These are phyloP conservation scores for Acarospora socialis DNA, from an alignment of 2,329 filamentous ascomycete species.

Conservation along the genomic window DNA sequence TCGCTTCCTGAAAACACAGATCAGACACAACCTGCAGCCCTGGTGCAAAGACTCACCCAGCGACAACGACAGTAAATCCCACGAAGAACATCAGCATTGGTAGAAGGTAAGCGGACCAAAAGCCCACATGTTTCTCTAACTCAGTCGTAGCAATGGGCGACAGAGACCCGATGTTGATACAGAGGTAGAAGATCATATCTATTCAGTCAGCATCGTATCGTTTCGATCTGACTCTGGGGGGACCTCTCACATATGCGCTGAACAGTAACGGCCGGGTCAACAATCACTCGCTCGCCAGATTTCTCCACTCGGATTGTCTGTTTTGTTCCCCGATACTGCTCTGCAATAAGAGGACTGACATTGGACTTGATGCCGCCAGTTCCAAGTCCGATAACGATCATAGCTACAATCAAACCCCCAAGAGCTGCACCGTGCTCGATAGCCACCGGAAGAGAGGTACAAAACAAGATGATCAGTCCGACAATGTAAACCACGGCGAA, in stretches of 20 bases:
- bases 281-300: conserved; percentile 43
- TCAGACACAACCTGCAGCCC: no score
- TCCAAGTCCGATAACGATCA: conserved; percentile 50
- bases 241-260: conserved; percentile 40
- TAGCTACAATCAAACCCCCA: conserved; percentile 40
- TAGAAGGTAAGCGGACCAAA: conserved; percentile 50
- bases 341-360: conserved; percentile 33
- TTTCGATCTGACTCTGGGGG: conserved; percentile 25
- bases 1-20: no score
- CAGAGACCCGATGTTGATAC: conserved; percentile 60
- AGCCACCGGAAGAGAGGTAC: conserved; percentile 39
- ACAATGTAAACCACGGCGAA: conserved; percentile 45
- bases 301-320: conserved; percentile 30
- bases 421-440: conserved; percentile 37
- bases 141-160: conserved; percentile 52
- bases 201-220: conserved; percentile 16
- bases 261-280: conserved; percentile 52
- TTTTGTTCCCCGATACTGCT: conserved; percentile 45
- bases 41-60: no score
- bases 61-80: conserved; percentile 41
- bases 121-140: conserved; percentile 53
- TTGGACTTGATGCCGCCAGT: conserved; percentile 60
- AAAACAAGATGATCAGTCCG: conserved; percentile 40
- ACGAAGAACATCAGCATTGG: conserved; percentile 50
- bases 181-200: conserved; percentile 53